phyloP scores from a whole-genome alignment of 345 rosid genomes.

The Eucalyptus cladocalyx region DNA sequence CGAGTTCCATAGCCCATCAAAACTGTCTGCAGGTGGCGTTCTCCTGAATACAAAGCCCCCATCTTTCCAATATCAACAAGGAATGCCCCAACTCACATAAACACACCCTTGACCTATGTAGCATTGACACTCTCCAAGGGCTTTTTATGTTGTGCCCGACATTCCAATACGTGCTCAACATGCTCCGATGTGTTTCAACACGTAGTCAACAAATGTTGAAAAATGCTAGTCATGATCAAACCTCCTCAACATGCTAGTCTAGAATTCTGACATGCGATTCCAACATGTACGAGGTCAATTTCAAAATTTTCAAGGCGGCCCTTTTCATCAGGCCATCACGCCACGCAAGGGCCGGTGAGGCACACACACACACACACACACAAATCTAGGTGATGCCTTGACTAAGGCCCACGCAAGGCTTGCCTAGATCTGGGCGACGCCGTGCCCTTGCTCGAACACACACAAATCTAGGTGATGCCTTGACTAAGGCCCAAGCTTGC shows the following conservation, averaged over 20 bases:
- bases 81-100: background rate
- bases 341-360: no score
- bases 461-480: no score
- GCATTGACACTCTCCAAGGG: accelerated
- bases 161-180: accelerated
- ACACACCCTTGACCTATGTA: no score
- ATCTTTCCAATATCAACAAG: background rate
- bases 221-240: no score
- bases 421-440: no score
- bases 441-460: no score
- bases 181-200: accelerated
- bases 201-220: accelerated
- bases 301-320: no score
- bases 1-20: background rate
- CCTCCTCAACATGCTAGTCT: accelerated
- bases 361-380: no score
- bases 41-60: background rate
- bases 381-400: no score
- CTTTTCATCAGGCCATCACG: no score
- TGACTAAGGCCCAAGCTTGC: no score
- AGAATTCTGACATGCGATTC: accelerated
- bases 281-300: accelerated
- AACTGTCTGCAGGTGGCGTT: background rate
- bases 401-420: no score
- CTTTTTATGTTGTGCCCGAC: accelerated